Evolutionary conservation across 139 green algal genomes (phyloP).

Genomic region (Chlorella sp.): DNA sequence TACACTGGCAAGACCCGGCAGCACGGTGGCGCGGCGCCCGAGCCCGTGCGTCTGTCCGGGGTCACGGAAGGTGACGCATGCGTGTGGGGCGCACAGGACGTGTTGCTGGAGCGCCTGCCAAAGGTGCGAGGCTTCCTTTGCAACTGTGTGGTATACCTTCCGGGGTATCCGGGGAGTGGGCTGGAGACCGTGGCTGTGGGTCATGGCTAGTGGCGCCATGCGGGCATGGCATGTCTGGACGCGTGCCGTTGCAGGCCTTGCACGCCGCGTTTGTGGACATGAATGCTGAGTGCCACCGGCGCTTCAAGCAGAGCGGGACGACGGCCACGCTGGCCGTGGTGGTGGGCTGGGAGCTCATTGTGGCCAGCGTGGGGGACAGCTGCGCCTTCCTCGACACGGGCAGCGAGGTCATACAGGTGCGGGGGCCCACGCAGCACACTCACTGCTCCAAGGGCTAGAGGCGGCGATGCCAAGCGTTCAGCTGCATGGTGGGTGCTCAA

Average conservation of each 20-base stretch:
- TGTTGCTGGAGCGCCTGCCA: slow-evolving; percentile 34
- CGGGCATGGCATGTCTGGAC: too few species aligned
- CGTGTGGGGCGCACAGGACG: slow-evolving; percentile 34
- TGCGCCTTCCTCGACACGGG: slow-evolving; percentile 76
- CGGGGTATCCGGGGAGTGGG: too few species aligned
- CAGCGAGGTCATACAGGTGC: slow-evolving; percentile 61
- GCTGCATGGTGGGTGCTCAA: too few species aligned
- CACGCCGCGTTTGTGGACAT: slow-evolving; percentile 39
- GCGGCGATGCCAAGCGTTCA: too few species aligned
- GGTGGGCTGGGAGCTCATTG: slow-evolving; percentile 73
- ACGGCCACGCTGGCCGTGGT: slow-evolving; percentile 74
- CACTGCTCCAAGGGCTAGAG: too few species aligned
- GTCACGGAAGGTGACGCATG: slow-evolving; percentile 10
- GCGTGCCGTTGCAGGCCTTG: slow-evolving; percentile 41
- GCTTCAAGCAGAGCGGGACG: slow-evolving; percentile 47
- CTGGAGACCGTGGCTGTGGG: too few species aligned
- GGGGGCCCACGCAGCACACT: neutral
- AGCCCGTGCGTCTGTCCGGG: neutral
- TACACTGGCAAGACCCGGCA: slow-evolving; percentile 19
- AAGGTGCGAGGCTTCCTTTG: slow-evolving; percentile 32
- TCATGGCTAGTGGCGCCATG: too few species aligned
- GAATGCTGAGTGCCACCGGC: slow-evolving; percentile 24
- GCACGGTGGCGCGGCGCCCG: slow-evolving; percentile 1
- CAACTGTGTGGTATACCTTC: too few species aligned
- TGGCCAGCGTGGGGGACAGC: slow-evolving; percentile 84